A percentile compares a stretch with the other conserved stretches of the same genome.
phyloP scores from a whole-genome alignment of 2,329 filamentous ascomycete species.

The Xylaria multiplex region DNA sequence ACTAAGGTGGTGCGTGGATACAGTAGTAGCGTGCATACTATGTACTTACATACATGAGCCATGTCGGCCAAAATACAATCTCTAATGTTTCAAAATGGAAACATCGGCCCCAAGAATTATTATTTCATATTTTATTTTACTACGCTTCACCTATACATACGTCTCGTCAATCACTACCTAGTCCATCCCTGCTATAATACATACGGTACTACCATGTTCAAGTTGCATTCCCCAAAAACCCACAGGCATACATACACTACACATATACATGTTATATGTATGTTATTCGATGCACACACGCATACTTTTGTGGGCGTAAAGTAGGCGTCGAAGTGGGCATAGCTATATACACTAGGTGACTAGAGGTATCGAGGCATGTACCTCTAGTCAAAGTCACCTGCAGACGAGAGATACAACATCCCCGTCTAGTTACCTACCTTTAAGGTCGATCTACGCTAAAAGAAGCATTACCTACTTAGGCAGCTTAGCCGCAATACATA shows the following conservation, averaged over 20 bases:
- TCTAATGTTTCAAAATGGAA: conserved; percentile 10
- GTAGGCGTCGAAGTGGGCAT: not conserved
- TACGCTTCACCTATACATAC: conserved; percentile 6
- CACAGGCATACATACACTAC: not conserved
- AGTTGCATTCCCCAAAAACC: conserved; percentile 17
- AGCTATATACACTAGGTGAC: not conserved
- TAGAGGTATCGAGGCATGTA: not conserved
- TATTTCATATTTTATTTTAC: conserved; percentile 20
- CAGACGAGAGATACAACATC: no score
- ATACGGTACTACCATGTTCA: not conserved
- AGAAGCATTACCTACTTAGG: conserved; percentile 34
- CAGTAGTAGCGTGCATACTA: not conserved
- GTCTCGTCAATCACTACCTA: conserved; percentile 4
- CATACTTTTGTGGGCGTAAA: not conserved
- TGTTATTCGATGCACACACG: not conserved
- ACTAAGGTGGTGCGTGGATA: not conserved
- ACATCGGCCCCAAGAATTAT: not conserved
- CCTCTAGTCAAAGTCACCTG: not conserved
- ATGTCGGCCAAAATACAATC: conserved; percentile 13
- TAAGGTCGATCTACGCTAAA: not conserved
- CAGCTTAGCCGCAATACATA: conserved; percentile 37
- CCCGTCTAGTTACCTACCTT: not conserved
- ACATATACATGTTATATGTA: conserved; percentile 1
- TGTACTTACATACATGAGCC: not conserved
- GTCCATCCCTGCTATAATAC: conserved; percentile 16